Base-by-base conservation (phyloP, 1,139 yeast species). In the Blastobotrys malaysiensis region DNA sequence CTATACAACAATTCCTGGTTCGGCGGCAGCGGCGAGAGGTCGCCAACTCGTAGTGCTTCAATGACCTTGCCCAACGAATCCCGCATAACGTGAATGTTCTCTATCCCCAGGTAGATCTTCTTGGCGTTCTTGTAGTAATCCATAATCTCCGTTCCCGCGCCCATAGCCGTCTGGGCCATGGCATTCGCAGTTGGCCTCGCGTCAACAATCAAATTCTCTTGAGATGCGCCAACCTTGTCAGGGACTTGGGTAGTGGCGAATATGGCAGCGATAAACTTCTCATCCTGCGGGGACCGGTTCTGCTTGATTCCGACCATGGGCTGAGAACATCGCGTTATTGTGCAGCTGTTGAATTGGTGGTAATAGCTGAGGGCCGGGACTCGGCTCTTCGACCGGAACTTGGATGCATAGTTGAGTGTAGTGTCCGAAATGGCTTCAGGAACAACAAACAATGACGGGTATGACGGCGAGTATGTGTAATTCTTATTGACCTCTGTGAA, bases 141-240 rank as follows among this genome's bases (percentile, higher is more conserved):
- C 77, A 90, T 88, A 61, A 81, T 86, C 66, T 93, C 99, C 0
- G 97, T 86, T 0, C 99, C 99, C 5, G 98, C 99, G 5, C 99
- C 99, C 24, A 93, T 72, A 0, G 98, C 98, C 55, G 90, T 89
- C 66, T 93, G 99, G 0, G 97, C 99, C 82, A 90, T 82, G 9
- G 99, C 98, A 69, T 93, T 93, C 0, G 97, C 86, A 11, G 90
- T 71, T 0, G 99, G 99, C 55, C 99, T 75, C 22, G 96, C 86
- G 72, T 93, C 99, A 1, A 90, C 93, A 44, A 93, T 83, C 47
- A 93, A 69, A 62, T 91, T 90, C 51, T 80, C 77, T 52, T 81
- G 68, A 53, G 71, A 46, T 14, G 63, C 63, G 3, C 63, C 65
- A 20, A 62, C 50, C 48, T 59, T 60, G 6, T 59, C 58, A 5